Base-by-base conservation (phyloP, 306 rosid species). In the Cyclanthera cordifolia region DNA sequence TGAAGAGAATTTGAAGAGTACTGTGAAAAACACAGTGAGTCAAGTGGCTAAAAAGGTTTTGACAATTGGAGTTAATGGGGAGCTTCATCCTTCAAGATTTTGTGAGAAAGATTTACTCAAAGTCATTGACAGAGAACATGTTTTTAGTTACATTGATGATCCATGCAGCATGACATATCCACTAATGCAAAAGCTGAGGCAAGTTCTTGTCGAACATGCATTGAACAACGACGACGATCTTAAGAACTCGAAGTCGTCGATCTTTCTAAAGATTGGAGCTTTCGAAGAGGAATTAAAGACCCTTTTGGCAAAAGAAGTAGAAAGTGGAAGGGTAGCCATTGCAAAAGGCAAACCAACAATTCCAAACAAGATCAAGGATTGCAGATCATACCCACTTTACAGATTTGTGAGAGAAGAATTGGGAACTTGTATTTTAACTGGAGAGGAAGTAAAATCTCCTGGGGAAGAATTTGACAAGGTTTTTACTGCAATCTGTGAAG, bases 391-490 rank as follows among this genome's bases (percentile, higher is more conserved):
- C 37, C 88, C 88, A 51, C 37, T 84, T 8, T 84, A 61, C 10
- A 61, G 51, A 61, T 61, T 61, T 61, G 69, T 61, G 0, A 61
- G 69, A 39, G 69, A 61, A 81, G 85, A 84, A 21, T 21, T 84
- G 20, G 71, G 47, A 71, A 52, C 68, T 71, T 53, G 43, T 30
- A 43, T 84, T 64, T 74, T 84, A 23, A 73, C 83, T 0, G 88
- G 88, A 7, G 85, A 84, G 46, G 81, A 81, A 61, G 69, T 66
- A 34, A 53, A n/a, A 69, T 80, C 88, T 2, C 83, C 85, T 24
- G 88, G 82, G 43, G 85, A 84, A 64, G 88, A 84, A 61, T 81
- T 80, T 68, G 83, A 84, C 51, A 84, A 80, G 47, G 88, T 84
- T 69, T 84, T 73, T 57, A 67, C 73, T 71, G 88, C 88, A 57